phyloP scores from a whole-genome alignment of 2,329 filamentous ascomycete species.

The Furcasterigmium sp. region DNA sequence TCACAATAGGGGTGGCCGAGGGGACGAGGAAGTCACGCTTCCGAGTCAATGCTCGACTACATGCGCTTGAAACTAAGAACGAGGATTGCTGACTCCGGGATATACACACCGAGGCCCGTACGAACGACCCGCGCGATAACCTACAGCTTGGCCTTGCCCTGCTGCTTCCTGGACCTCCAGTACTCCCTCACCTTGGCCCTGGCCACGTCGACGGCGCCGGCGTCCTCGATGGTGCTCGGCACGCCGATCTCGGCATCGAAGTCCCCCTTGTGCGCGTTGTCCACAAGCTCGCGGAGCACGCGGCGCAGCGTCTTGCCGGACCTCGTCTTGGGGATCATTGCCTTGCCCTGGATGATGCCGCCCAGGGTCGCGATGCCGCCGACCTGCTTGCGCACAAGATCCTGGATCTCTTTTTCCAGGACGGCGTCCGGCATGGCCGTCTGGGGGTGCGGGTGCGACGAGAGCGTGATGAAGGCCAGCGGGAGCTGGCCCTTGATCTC shows the following conservation, averaged over 20 bases:
- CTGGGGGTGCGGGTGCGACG: conserved; percentile 38
- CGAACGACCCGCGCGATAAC: too few relatives aligned
- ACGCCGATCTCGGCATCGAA: conserved; percentile 67
- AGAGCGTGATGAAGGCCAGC: conserved; percentile 74
- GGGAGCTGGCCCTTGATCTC: conserved; percentile 83
- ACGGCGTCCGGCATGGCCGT: conserved; percentile 42
- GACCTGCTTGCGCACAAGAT: conserved; percentile 71
- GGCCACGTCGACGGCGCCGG: conserved; percentile 67
- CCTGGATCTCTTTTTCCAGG: conserved; percentile 60
- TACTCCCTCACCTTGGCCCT: conserved; percentile 68
- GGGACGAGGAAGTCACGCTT: too few relatives aligned
- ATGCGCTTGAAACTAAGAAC: too few relatives aligned
- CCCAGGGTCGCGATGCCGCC: conserved; percentile 82
- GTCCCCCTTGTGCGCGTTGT: conserved; percentile 72
- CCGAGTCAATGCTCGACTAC: too few relatives aligned
- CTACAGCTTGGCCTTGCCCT: conserved; percentile 46
- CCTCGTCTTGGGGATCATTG: conserved; percentile 87
- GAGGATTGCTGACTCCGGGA: too few relatives aligned
- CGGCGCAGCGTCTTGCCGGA: conserved; percentile 87
- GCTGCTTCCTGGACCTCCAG: conserved; percentile 51
- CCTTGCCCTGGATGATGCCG: conserved; percentile 77
- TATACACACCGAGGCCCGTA: neutral
- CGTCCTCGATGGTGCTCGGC: conserved; percentile 83
- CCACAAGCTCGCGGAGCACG: conserved; percentile 76
- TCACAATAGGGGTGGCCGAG: too few relatives aligned